phyloP scores from a whole-genome alignment of 768 basidiomycete species.

The Agrocybe pediades region DNA sequence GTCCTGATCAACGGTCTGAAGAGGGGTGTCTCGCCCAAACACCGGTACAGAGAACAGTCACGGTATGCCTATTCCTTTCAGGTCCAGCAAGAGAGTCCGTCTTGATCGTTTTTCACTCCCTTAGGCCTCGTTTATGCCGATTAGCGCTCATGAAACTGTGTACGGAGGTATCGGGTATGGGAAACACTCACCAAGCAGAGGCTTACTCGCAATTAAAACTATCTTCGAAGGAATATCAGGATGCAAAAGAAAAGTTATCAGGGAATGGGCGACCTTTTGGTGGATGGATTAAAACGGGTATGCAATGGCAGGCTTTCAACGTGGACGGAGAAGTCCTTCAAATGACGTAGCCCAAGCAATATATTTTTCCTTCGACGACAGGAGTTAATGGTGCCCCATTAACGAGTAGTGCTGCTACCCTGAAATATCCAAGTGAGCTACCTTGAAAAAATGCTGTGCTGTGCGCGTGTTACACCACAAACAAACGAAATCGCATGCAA shows the following conservation, averaged over 20 bases:
- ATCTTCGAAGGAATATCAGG: conserved; percentile 44
- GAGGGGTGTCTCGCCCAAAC: conserved; percentile 75
- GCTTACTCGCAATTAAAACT: conserved; percentile 53
- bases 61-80: conserved; percentile 39
- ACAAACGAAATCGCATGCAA: background rate
- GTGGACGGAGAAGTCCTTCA: conserved; percentile 16
- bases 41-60: conserved; percentile 61
- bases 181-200: background rate
- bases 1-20: conserved; percentile 79
- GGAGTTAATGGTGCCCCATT: too few species aligned
- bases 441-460: too few species aligned
- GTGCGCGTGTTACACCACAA: conserved; percentile 1
- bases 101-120: background rate
- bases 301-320: conserved; percentile 53
- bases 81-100: background rate
- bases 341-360: background rate
- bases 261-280: conserved; percentile 49
- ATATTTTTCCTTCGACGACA: background rate
- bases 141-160: conserved; percentile 55
- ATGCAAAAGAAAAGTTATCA: conserved; percentile 49
- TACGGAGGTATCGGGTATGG: conserved; percentile 6
- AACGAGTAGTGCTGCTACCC: too few species aligned
- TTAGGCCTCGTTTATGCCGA: conserved; percentile 27
- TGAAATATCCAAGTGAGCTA: too few species aligned
- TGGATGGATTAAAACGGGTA: conserved; percentile 65